Conservation (phyloP, 768 basidiomycete genomes). For the Agrocybe chaxingu region DNA sequence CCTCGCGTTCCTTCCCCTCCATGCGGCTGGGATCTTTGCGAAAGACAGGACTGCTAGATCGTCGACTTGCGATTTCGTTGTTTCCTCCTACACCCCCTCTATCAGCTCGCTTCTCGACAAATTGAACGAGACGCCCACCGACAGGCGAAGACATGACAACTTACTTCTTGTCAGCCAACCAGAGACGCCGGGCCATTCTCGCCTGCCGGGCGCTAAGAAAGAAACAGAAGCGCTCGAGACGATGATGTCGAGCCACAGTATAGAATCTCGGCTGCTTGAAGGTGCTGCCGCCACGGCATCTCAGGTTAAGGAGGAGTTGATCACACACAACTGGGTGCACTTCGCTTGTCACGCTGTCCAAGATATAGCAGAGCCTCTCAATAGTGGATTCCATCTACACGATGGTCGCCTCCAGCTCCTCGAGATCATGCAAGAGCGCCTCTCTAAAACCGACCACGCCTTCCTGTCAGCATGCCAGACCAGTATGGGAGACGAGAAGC, state of each 20-base stretch:
- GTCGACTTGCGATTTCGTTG: constrained; percentile 11
- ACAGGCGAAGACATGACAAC: background rate
- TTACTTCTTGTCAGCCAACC: background rate
- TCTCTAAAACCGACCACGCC: constrained; percentile 23
- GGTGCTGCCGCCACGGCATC: background rate
- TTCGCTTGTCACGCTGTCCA: constrained; percentile 31
- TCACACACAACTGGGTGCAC: constrained; percentile 21
- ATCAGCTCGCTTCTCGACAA: constrained; percentile 4
- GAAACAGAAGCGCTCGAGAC: too few species aligned
- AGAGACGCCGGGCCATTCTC: background rate
- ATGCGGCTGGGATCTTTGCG: constrained; percentile 30
- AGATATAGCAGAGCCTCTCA: constrained; percentile 20
- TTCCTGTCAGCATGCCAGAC: constrained; percentile 38
- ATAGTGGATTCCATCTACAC: constrained; percentile 20
- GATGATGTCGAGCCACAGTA: too few species aligned
- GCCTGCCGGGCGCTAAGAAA: too few species aligned
- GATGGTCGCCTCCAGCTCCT: constrained; percentile 14
- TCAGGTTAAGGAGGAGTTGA: constrained; percentile 10
- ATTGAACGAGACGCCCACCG: background rate
- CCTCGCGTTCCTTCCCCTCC: constrained; percentile 32
- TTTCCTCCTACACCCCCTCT: constrained; percentile 17
- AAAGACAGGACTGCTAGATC: constrained; percentile 1
- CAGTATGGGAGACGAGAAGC: constrained; percentile 9
- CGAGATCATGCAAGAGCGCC: constrained; percentile 3
- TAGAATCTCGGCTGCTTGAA: too few species aligned